Conservation (phyloP, 2,329 filamentous ascomycete species). For the Trichothecium roseum region DNA sequence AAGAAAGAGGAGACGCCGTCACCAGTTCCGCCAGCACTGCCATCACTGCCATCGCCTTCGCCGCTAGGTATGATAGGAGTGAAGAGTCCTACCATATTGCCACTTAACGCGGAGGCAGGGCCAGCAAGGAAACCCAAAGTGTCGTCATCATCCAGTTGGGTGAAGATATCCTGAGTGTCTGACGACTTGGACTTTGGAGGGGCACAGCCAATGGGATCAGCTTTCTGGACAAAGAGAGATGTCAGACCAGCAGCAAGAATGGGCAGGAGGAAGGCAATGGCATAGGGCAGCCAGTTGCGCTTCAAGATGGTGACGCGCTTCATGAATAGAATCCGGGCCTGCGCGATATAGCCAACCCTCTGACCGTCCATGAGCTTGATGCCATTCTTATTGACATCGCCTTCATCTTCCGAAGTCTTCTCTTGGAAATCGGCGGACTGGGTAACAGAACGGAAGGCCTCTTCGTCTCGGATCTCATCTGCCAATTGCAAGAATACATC, state of each 20-base stretch:
- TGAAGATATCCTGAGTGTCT: slow-evolving; percentile 28
- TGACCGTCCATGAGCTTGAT: slow-evolving; percentile 57
- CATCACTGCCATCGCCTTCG: slow-evolving; percentile 9
- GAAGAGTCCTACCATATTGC: slow-evolving; percentile 22
- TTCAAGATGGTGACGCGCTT: slow-evolving; percentile 72
- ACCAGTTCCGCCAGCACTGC: slow-evolving; percentile 9
- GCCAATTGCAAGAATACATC: slow-evolving; percentile 62
- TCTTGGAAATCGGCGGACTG: slow-evolving; percentile 11
- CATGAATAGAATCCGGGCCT: slow-evolving; percentile 63
- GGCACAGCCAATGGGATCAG: slow-evolving; percentile 40
- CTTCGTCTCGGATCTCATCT: slow-evolving; percentile 26
- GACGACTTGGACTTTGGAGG: slow-evolving; percentile 33
- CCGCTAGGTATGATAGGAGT: slow-evolving; percentile 23
- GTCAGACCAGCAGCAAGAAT: slow-evolving; percentile 71
- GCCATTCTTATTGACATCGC: slow-evolving; percentile 15
- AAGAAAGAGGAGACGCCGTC: slow-evolving; percentile 6
- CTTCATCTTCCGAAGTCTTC: slow-evolving; percentile 12
- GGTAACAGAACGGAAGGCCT: slow-evolving; percentile 15
- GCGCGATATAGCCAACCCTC: slow-evolving; percentile 57
- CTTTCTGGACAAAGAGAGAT: slow-evolving; percentile 59
- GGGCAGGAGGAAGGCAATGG: slow-evolving; percentile 66
- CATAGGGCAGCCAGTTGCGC: slow-evolving; percentile 67
- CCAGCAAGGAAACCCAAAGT: slow-evolving; percentile 19
- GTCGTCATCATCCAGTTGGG: slow-evolving; percentile 17
- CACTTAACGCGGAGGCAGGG: slow-evolving; percentile 25